Conservation (phyloP, 768 basidiomycete species). For the Serendipita sp. region DNA sequence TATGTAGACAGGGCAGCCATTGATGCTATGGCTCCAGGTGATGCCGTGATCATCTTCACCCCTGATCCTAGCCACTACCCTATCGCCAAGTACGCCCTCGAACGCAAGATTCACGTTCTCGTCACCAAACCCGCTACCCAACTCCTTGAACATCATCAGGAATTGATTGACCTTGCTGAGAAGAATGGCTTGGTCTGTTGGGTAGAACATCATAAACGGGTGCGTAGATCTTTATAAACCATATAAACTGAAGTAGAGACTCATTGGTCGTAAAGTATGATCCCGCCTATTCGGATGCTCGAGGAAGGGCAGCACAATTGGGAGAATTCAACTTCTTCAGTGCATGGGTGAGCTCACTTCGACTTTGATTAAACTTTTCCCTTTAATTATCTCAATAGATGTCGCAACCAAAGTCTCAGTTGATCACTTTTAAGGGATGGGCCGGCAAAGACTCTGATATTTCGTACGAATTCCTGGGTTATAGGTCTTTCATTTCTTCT, state of each 20-base stretch:
- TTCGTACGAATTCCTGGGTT: slow-evolving; percentile 29
- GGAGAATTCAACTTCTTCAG: slow-evolving; percentile 94
- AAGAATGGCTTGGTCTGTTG: slow-evolving; percentile 74
- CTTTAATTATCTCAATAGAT: slow-evolving; percentile 25
- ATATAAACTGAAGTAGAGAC: slow-evolving; percentile 5
- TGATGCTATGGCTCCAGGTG: slow-evolving; percentile 56
- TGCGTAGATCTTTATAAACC: slow-evolving; percentile 11
- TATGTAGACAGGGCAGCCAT: slow-evolving; percentile 66
- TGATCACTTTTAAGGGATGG: slow-evolving; percentile 91
- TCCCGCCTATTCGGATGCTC: slow-evolving; percentile 85
- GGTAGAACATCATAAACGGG: slow-evolving; percentile 92
- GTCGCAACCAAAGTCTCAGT: slow-evolving; percentile 90
- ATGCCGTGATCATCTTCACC: slow-evolving; percentile 87
- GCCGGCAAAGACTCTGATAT: slow-evolving; percentile 91
- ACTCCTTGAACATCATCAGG: slow-evolving; percentile 65
- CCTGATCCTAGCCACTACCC: slow-evolving; percentile 83
- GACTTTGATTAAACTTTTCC: neutral
- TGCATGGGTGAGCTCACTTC: slow-evolving; percentile 39
- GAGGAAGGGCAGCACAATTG: slow-evolving; percentile 52
- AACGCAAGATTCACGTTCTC: slow-evolving; percentile 72
- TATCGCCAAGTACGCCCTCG: slow-evolving; percentile 75
- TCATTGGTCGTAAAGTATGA: slow-evolving; percentile 26
- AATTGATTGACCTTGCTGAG: slow-evolving; percentile 57
- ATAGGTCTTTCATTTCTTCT: neutral
- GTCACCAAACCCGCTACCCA: slow-evolving; percentile 90